Percentiles rank a stretch among this genome's conserved stretches.
These are phyloP conservation scores for Trichocomaceae sp. DNA, from an alignment of 2,329 filamentous ascomycete genomes.

Conservation along the genomic window DNA sequence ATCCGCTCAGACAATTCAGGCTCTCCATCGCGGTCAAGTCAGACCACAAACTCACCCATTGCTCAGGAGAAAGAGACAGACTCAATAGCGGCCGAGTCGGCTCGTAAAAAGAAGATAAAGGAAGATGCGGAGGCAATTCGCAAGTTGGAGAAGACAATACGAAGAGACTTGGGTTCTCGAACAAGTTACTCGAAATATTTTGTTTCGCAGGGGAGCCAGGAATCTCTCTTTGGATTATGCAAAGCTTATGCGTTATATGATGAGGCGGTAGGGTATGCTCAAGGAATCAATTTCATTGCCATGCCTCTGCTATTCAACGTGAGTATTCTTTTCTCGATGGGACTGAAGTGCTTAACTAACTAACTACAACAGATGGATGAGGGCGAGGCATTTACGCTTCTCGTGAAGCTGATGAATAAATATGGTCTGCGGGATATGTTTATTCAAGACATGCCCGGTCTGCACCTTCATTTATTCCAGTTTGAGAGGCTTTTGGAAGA, in stretches of 20 bases:
- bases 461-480: conserved; percentile 88
- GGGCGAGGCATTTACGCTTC: conserved; percentile 88
- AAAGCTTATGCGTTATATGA: conserved; percentile 97
- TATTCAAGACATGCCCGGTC: conserved; percentile 88
- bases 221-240: conserved; percentile 89
- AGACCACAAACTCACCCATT: conserved; percentile 48
- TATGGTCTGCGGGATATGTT: conserved; percentile 91
- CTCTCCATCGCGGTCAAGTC: conserved; percentile 50
- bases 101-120: conserved; percentile 71
- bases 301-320: conserved; percentile 96
- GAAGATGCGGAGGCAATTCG: conserved; percentile 66
- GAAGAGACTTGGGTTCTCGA: conserved; percentile 79
- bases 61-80: conserved; percentile 59
- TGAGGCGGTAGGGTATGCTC: conserved; percentile 89
- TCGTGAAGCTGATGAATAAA: conserved; percentile 93
- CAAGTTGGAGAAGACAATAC: conserved; percentile 87
- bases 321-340: conserved; percentile 30
- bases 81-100: conserved; percentile 57
- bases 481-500: conserved; percentile 94
- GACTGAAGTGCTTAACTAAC: neutral
- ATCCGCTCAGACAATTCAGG: conserved; percentile 70
- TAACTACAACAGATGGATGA: conserved; percentile 67
- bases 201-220: conserved; percentile 81
- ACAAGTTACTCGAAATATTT: conserved; percentile 98
- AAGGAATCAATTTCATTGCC: conserved; percentile 97